Percentiles rank a stretch among this genome's conserved stretches.
Conservation (phyloP, 768 basidiomycete species). For the Lactarius trivialis region DNA sequence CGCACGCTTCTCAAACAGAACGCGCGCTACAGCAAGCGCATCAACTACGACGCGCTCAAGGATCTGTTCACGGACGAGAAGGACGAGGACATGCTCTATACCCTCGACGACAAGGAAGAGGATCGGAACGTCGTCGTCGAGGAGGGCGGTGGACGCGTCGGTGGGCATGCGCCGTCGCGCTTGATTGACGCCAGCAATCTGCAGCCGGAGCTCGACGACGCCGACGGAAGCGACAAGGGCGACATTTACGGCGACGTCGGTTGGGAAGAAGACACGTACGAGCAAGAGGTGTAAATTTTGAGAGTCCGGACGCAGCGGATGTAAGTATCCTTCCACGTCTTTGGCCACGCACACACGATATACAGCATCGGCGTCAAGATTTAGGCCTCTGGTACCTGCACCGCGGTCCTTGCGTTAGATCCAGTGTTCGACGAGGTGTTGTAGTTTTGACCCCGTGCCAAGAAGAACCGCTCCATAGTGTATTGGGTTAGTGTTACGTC, state of each 20-base stretch:
- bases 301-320: neutral
- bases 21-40: slow-evolving; percentile 82
- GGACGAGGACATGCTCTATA: slow-evolving; percentile 48
- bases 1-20: slow-evolving; percentile 78
- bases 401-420: neutral
- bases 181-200: slow-evolving; percentile 11
- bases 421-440: neutral
- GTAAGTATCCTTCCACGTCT: neutral
- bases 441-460: neutral
- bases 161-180: slow-evolving; percentile 12
- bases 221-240: slow-evolving; percentile 35
- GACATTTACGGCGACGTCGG: slow-evolving; percentile 29
- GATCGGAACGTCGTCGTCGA: slow-evolving; percentile 35
- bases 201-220: slow-evolving; percentile 27
- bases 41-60: slow-evolving; percentile 88
- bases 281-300: slow-evolving; percentile 53
- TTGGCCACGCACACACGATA: neutral
- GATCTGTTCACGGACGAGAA: slow-evolving; percentile 49
- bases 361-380: neutral
- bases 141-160: slow-evolving; percentile 34
- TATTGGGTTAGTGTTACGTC: slow-evolving; percentile 7
- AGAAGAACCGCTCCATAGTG: slow-evolving; percentile 1
- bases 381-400: neutral
- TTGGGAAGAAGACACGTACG: slow-evolving; percentile 55
- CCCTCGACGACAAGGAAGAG: slow-evolving; percentile 43